phyloP scores from a whole-genome alignment of 1,284 basidiomycete genomes.

The Phlebopus sp. region DNA sequence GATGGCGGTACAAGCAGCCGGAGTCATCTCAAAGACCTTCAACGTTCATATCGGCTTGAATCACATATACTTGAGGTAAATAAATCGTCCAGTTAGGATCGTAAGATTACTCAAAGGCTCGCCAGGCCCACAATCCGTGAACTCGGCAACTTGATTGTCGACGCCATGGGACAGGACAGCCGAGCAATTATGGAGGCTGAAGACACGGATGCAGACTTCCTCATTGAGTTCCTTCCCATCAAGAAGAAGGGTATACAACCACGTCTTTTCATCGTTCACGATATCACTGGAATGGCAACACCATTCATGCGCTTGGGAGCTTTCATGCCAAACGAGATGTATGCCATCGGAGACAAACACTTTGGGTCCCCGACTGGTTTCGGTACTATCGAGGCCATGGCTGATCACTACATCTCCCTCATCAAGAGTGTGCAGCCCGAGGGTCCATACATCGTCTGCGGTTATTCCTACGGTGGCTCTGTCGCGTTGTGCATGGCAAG shows the following conservation, averaged over 20 bases:
- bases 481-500: constrained; percentile 29
- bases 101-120: not conserved
- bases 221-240: constrained; percentile 29
- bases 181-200: constrained; percentile 28
- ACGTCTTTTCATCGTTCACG: constrained; percentile 28
- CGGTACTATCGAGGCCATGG: constrained; percentile 28
- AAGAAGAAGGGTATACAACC: constrained; percentile 31
- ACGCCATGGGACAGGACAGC: constrained; percentile 26
- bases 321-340: constrained; percentile 33
- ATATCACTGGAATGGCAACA: constrained; percentile 31
- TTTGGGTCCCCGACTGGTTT: constrained; percentile 30
- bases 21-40: constrained; percentile 29
- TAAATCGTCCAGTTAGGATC: not conserved
- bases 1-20: constrained; percentile 32
- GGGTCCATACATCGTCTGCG: constrained; percentile 26
- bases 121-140: constrained; percentile 26
- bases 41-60: constrained; percentile 29
- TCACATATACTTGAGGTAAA: constrained; percentile 29
- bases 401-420: constrained; percentile 30
- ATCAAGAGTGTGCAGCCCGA: constrained; percentile 22
- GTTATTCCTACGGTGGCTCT: constrained; percentile 29
- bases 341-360: constrained; percentile 30
- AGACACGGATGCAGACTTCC: constrained; percentile 24
- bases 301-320: constrained; percentile 32
- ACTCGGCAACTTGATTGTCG: constrained; percentile 24